Percentiles rank a stretch among this genome's conserved stretches.
phyloP scores from a whole-genome alignment of 2,329 filamentous ascomycete species.

The Fusarium sp. region DNA sequence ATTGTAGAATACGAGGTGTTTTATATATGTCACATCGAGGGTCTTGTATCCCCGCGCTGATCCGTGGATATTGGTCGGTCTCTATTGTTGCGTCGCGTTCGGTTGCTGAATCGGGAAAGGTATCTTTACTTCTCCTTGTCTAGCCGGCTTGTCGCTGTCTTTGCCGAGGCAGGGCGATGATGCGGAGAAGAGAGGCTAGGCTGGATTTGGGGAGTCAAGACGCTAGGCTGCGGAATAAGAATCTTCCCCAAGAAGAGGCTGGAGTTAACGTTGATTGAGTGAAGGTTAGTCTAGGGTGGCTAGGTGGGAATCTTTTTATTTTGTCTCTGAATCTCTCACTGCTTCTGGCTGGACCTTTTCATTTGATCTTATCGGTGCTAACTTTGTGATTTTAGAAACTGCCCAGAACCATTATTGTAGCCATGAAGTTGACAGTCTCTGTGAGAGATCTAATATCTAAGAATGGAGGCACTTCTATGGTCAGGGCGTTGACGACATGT shows the following conservation, averaged over 20 bases:
- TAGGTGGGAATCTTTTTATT: too few species aligned
- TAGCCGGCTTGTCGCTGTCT: neutral
- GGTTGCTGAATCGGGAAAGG: constrained; percentile 11
- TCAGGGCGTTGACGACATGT: too few species aligned
- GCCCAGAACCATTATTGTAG: too few species aligned
- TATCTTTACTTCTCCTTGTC: neutral
- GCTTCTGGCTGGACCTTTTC: too few species aligned
- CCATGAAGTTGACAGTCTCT: too few species aligned
- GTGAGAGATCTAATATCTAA: too few species aligned
- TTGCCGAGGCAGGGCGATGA: constrained; percentile 11
- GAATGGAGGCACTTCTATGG: too few species aligned
- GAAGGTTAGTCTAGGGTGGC: too few species aligned
- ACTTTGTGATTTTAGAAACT: too few species aligned
- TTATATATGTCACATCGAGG: constrained; percentile 8
- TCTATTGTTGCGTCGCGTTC: neutral
- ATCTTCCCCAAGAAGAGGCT: neutral
- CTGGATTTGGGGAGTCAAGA: neutral
- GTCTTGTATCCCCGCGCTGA: constrained; percentile 14
- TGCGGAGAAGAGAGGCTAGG: neutral
- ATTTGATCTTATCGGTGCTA: too few species aligned
- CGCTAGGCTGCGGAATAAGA: neutral
- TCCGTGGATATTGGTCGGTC: neutral
- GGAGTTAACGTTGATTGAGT: too few species aligned
- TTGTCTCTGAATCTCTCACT: too few species aligned
- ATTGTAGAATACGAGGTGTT: neutral